Conservation (phyloP, 495 filamentous ascomycete genomes). For the Hypoxylon fragiforme region DNA sequence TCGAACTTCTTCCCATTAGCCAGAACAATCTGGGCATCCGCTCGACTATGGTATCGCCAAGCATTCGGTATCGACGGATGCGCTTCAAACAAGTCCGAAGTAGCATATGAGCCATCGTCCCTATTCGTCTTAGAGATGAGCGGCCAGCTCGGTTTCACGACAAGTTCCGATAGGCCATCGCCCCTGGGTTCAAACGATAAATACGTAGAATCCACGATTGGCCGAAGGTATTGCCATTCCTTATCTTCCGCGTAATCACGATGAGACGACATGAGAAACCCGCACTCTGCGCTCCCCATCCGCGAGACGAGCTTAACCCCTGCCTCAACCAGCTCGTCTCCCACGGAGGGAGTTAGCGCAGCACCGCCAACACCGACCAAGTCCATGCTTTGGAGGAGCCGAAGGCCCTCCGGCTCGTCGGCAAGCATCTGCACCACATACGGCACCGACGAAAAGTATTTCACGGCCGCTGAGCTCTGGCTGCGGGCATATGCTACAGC, state of each 20-base stretch:
- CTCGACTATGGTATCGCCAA: slow-evolving; percentile 62
- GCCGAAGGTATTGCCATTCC: slow-evolving; percentile 69
- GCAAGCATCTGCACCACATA: slow-evolving; percentile 57
- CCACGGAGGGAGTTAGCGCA: slow-evolving; percentile 49
- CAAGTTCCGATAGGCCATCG: slow-evolving; percentile 59
- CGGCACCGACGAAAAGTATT: slow-evolving; percentile 61
- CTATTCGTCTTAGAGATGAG: slow-evolving; percentile 65
- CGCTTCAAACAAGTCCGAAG: slow-evolving; percentile 61
- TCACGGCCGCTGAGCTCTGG: slow-evolving; percentile 30
- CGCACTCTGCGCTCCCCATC: slow-evolving; percentile 63
- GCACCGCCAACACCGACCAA: slow-evolving; percentile 64
- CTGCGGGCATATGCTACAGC: slow-evolving; percentile 38
- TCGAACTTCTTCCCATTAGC: slow-evolving; percentile 72
- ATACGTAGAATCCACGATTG: slow-evolving; percentile 5
- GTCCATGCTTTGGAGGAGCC: slow-evolving; percentile 49
- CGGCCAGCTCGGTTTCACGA: slow-evolving; percentile 63
- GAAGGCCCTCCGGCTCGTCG: slow-evolving; percentile 40
- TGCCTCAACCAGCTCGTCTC: slow-evolving; percentile 48
- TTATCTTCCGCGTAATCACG: slow-evolving; percentile 56
- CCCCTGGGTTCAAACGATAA: slow-evolving; percentile 59
- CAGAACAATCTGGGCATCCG: slow-evolving; percentile 64
- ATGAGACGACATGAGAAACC: slow-evolving; percentile 57
- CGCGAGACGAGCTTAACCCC: slow-evolving; percentile 57
- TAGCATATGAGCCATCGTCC: slow-evolving; percentile 58
- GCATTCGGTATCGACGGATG: slow-evolving; percentile 56